Conservation (phyloP, 75 land plant genomes). For the Selaginella moellendorffii region DNA sequence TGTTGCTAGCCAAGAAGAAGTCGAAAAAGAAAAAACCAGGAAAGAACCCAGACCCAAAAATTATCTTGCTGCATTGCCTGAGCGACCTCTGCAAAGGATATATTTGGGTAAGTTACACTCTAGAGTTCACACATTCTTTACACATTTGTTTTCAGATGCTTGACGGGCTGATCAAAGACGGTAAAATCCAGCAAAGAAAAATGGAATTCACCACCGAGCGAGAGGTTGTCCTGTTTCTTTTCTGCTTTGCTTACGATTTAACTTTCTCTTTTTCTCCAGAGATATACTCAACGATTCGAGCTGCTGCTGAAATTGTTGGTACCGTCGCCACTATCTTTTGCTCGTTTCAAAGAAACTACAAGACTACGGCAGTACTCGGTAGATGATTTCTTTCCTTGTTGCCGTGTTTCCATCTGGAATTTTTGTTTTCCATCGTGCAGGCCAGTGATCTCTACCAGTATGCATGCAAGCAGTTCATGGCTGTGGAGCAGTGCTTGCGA, state of each 20-base stretch:
- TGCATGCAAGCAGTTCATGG: constrained; percentile 42
- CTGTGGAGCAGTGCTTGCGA: constrained; percentile 51
- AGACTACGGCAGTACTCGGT: constrained; percentile 37
- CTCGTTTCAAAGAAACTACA: constrained; percentile 47
- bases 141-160: constrained; percentile 48
- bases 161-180: constrained; percentile 57
- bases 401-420: neutral
- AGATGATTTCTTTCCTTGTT: neutral
- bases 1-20: constrained; percentile 59
- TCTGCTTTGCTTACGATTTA: neutral
- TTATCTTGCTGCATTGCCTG: constrained; percentile 52
- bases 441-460: constrained; percentile 32
- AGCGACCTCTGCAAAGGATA: constrained; percentile 67
- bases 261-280: constrained; percentile 29
- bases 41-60: constrained; percentile 37
- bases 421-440: constrained; percentile 19
- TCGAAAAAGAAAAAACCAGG: constrained; percentile 61
- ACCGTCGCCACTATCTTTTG: constrained; percentile 59
- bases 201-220: constrained; percentile 62
- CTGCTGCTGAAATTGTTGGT: constrained; percentile 61
- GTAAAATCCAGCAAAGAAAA: constrained; percentile 24
- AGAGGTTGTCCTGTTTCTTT: constrained; percentile 27
- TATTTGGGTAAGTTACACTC: constrained; percentile 41
- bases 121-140: neutral
- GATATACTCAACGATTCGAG: constrained; percentile 80